Base-by-base conservation (phyloP, 495 filamentous ascomycete species). In the Cenococcum geophilum region DNA sequence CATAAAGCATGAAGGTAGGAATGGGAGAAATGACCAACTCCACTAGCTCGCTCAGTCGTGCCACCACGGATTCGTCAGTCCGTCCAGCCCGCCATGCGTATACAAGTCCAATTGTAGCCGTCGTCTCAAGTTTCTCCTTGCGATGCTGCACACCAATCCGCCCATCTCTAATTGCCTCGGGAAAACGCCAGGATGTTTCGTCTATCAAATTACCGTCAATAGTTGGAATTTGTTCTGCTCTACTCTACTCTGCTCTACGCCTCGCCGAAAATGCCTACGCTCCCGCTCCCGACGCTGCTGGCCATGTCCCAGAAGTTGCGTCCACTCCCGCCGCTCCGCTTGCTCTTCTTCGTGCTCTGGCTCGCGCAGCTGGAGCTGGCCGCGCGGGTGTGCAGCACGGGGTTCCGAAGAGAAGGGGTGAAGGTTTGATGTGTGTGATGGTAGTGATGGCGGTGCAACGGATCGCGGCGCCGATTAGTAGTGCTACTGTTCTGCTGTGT, bases 281-380 rank as follows among this genome's bases (percentile, higher is more conserved):
- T 82, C 72, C 87, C 86, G 59, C 84, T 90, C 8, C 88, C 88
- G 14, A 89, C 82, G 63, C 85, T 89, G 0, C 82, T 87, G 22
- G 89, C 88, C 54, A 92, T 82, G 71, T 95, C 91, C 91, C 91
- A 95, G 72, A 90, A 96, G 77, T 88, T 84, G 59, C 87, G 76
- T 40, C 82, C 87, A 22, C 86, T 89, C 11, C 81, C 74, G 61
- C 80, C 84, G 48, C 75, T 72, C 35, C 77, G 73, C 59, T 82
- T 72, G 61, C 84, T 78, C 74, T 79, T 76, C 76, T 81, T 85
- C 25, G 83, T 87, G 73, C 89, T 92, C 71, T 91, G 86, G 60
- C 88, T 89, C 8, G 88, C 89, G 72, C 88, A 92, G 68, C 87
- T 89, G 25, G 65, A 68, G 12, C 74, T 84, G 21, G 18, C 49